Evolutionary conservation across 1,284 basidiomycete species (phyloP), one percentile per base, ranked within the genome.

Genomic region (Lentinula novae-zelandiae): DNA sequence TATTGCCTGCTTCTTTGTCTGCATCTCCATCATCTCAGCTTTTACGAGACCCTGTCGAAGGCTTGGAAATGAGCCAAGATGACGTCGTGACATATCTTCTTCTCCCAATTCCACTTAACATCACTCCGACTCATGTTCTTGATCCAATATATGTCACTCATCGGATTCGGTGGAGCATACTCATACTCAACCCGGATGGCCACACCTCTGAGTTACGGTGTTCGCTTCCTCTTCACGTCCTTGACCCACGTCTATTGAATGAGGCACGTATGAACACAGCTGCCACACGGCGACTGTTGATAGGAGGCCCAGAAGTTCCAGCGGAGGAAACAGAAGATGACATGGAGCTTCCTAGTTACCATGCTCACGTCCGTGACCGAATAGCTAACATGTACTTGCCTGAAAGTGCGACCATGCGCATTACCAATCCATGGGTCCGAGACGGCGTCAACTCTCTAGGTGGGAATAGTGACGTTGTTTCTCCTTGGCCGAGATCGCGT

Each of bases 201-300:
- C 93, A 95, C 70, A 89, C 87, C 1, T 95, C 93, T 2, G 94
- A 96, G 74, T 80, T 98, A 20, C 86, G 95, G 7, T 97, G 95
- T 71, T 95, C 94, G 0, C 80, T 97, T 0, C 95, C 95, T 0
- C 76, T 98, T 40, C 85, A 91, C 67, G 81, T 97, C 46, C 86
- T 97, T 27, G 89, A 95, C 65, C 69, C 82, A 62, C 77, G 83
- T 8, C 76, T 95, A 1, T 79, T 92, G 8, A 81, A 87, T 15
- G 94, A 96, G 70, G 89, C 92, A 0, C 80, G 86, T 48, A 75
- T 81, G 0, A 82, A 86, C 31, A 90, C 92, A 5, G 80, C 86
- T 27, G 81, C 81, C 9, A 93, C 93, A 0, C 84, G 94, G 27
- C 84, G 88, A 57, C 70, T 82, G 53, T 72, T 85, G 54, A 70